Evolutionary conservation across 768 basidiomycete species (phyloP), one percentile per base, ranked within the genome.

Genomic region (Collybia nuda): DNA sequence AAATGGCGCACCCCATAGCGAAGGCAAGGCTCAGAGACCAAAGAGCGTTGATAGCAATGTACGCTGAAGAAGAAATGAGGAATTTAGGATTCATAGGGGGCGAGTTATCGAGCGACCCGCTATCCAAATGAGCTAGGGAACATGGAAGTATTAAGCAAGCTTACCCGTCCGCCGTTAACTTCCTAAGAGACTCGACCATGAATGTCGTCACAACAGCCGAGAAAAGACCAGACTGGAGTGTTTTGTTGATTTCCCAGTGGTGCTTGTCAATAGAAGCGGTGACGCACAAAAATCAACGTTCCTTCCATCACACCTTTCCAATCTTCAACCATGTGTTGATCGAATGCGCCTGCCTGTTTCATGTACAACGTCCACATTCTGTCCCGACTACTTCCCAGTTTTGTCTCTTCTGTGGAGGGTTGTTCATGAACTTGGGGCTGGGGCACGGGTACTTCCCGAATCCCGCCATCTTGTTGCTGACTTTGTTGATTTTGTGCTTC

Each of bases 11-110:
- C 14, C 54, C 51, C 14, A 66, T 52, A 44, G 61, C 58, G 15
- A 65, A 42, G 7, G 58, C 57, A 17, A 65, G 48, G 50, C 63
- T 64, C 3, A 55, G 36, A 48, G 59, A 64, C 57, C 59, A 62
- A 12, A 56, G 56, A 15, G 58, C 53, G 22, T 32, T 32, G 6
- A 32, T 32, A 32, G 69, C 62, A 15, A 65, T 61, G 14, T 52
- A 51, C 3, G 65, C 48, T 24, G 68, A 66, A 6, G 50, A 44
- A 8, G 67, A 65, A 3, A 37, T 14, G 17, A 38, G 19, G 2
- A 62, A 51, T 14, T 40, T 41, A 41, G 40, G 44, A 19, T 43
- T 22, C 4, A 28, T 6, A n/a, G 17, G 18, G 19, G 11, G 15
- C 14, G 39, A 44, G 15, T 46, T 9, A 32, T 11, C 9, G 2